phyloP scores from a whole-genome alignment of 805 yeast genomes.

The Tetrapisispora iriomotensis region DNA sequence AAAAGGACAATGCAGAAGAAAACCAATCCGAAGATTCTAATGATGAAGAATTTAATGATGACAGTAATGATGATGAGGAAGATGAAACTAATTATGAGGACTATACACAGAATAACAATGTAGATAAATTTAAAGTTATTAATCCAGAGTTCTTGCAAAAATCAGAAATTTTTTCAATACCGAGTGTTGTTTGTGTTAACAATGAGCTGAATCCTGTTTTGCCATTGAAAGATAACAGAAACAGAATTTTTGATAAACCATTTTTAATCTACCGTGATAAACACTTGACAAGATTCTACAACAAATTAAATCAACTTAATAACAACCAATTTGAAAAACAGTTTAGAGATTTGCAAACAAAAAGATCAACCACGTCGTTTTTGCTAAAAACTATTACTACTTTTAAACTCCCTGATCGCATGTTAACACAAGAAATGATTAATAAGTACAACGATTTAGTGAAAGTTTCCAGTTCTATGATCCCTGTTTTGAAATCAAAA shows the following conservation, averaged over 20 bases:
- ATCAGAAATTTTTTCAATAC: constrained; percentile 14
- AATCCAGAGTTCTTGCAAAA: constrained; percentile 23
- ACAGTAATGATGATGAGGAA: not conserved
- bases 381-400: constrained; percentile 6
- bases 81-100: not conserved
- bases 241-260: constrained; percentile 15
- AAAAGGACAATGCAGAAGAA: not conserved
- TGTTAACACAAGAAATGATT: constrained; percentile 12
- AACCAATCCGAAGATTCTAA: not conserved
- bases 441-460: constrained; percentile 14
- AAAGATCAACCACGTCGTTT: constrained; percentile 6
- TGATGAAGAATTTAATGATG: not conserved
- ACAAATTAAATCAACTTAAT: constrained; percentile 7
- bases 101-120: not conserved
- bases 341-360: constrained; percentile 9
- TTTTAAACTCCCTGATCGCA: constrained; percentile 15
- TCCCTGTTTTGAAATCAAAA: constrained; percentile 20
- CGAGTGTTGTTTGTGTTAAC: constrained; percentile 4
- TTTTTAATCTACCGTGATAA: constrained; percentile 19
- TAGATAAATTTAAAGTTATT: constrained; percentile 21
- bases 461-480: constrained; percentile 14
- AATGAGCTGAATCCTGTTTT: constrained; percentile 6
- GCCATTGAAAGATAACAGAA: constrained; percentile 15
- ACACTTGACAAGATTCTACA: constrained; percentile 16
- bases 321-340: constrained; percentile 10